Percentiles rank a stretch among this genome's conserved stretches.
phyloP scores from a whole-genome alignment of 2,329 filamentous ascomycete genomes.

The Esteya vermicola region DNA sequence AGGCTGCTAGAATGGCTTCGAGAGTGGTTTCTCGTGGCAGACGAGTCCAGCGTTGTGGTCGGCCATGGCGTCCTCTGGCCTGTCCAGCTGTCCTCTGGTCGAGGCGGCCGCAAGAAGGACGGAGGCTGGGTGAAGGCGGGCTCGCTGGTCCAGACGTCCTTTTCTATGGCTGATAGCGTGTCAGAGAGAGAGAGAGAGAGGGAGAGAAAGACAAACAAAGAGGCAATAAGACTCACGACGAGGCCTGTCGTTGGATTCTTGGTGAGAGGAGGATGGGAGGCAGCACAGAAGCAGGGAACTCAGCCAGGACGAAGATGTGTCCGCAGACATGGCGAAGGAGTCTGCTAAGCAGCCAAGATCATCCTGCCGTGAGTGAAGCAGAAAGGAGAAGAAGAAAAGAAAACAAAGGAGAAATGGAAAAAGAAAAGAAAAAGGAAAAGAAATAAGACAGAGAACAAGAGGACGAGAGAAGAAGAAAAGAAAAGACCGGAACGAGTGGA shows the following conservation, averaged over 20 bases:
- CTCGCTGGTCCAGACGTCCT: constrained; percentile 17
- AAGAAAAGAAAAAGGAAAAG: not conserved
- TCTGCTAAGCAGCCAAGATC: not conserved
- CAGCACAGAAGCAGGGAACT: constrained; percentile 31
- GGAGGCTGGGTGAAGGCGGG: constrained; percentile 17
- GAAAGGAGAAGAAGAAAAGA: not conserved
- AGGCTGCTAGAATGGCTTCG: too few relatives aligned
- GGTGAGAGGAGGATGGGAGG: constrained; percentile 14
- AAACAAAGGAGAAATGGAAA: not conserved
- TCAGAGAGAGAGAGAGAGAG: not conserved
- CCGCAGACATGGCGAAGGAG: constrained; percentile 21
- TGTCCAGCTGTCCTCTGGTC: not conserved
- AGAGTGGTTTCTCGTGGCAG: not conserved
- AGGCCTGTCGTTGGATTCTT: not conserved
- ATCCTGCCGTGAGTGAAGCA: not conserved
- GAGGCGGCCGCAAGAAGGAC: constrained; percentile 11
- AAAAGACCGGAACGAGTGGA: too few relatives aligned
- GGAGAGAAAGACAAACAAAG: not conserved
- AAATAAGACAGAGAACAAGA: not conserved
- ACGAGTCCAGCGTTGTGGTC: too few relatives aligned
- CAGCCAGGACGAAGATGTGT: constrained; percentile 31
- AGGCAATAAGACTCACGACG: not conserved
- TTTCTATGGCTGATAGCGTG: constrained; percentile 12
- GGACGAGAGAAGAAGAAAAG: not conserved
- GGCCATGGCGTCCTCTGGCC: not conserved